Evolutionary conservation across 2,329 filamentous ascomycete species (phyloP).

Genomic region (Stemphylium vesicarium): DNA sequence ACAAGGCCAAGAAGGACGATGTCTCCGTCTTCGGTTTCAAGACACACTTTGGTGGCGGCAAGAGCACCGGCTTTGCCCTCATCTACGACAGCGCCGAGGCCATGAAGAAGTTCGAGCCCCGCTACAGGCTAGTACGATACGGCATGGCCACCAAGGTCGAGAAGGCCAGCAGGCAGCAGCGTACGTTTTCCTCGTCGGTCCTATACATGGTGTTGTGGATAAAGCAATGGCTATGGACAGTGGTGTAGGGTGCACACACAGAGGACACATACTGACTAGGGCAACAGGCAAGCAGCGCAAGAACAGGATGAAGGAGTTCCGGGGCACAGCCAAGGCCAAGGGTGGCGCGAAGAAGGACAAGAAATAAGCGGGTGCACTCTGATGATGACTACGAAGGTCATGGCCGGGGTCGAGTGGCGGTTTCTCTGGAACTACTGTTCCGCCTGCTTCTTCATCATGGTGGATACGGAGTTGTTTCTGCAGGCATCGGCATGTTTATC

Average conservation of each 20-base stretch:
- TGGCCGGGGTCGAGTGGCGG: constrained; percentile 40
- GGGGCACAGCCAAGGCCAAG: constrained; percentile 98
- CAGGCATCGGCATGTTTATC: constrained; percentile 49
- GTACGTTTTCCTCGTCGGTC: constrained; percentile 67
- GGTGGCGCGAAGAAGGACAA: constrained; percentile 92
- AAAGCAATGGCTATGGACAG: constrained; percentile 10
- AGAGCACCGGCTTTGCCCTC: constrained; percentile 98
- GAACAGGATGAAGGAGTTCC: constrained; percentile 99
- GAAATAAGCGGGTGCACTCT: constrained; percentile 52
- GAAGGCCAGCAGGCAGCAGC: constrained; percentile 97
- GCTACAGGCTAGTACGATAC: constrained; percentile 94
- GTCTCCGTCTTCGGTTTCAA: constrained; percentile 98
- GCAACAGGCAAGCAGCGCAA: constrained; percentile 97
- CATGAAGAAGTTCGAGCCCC: constrained; percentile 99
- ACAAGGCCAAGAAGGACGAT: constrained; percentile 98
- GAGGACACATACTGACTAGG: constrained; percentile 38
- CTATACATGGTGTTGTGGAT: constrained; percentile 11
- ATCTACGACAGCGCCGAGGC: constrained; percentile 98
- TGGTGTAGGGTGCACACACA: neutral
- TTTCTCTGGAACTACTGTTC: constrained; percentile 42
- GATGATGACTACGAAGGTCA: constrained; percentile 39
- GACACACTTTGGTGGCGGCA: constrained; percentile 99
- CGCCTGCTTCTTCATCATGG: constrained; percentile 42
- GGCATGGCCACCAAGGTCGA: constrained; percentile 93
- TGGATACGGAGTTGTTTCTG: constrained; percentile 43